Evolutionary conservation across 495 filamentous ascomycete species (phyloP).

Genomic region (Penicillium steckii): DNA sequence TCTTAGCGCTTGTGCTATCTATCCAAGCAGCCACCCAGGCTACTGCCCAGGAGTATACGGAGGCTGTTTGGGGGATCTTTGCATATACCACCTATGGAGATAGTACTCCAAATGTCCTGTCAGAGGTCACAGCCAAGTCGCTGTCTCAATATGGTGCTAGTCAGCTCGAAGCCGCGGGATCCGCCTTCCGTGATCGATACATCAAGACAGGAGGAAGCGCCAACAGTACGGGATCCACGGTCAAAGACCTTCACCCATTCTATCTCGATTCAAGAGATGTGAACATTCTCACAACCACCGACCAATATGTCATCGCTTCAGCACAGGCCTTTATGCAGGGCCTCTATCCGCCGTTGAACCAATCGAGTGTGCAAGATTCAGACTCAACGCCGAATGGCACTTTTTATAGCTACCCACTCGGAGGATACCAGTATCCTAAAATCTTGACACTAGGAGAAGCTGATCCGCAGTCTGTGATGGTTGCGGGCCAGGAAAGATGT

Average conservation of each 20-base stretch:
- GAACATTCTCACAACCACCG: conserved; percentile 42
- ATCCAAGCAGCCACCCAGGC: conserved; percentile 13
- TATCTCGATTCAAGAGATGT: conserved; percentile 47
- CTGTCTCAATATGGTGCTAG: conserved; percentile 70
- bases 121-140: conserved; percentile 32
- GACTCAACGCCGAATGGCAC: conserved; percentile 55
- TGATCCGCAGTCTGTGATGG: conserved; percentile 55
- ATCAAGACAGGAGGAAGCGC: conserved; percentile 40
- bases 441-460: conserved; percentile 50
- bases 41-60: conserved; percentile 31
- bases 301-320: conserved; percentile 54
- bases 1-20: conserved; percentile 9
- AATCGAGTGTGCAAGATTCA: conserved; percentile 37
- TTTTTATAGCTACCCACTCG: conserved; percentile 55
- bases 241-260: conserved; percentile 41
- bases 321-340: conserved; percentile 78
- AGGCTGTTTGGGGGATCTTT: conserved; percentile 66
- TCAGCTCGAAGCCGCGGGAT: conserved; percentile 61
- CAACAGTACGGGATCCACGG: conserved; percentile 35
- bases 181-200: conserved; percentile 60
- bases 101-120: conserved; percentile 58
- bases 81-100: conserved; percentile 76
- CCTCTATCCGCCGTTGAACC: conserved; percentile 68
- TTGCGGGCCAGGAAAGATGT: conserved; percentile 61
- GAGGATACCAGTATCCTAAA: conserved; percentile 72